Percentiles rank a stretch among this genome's conserved stretches.
Evolutionary conservation across 371 early-diverging fungal species (phyloP).

Genomic region (Mucor mucedo): DNA sequence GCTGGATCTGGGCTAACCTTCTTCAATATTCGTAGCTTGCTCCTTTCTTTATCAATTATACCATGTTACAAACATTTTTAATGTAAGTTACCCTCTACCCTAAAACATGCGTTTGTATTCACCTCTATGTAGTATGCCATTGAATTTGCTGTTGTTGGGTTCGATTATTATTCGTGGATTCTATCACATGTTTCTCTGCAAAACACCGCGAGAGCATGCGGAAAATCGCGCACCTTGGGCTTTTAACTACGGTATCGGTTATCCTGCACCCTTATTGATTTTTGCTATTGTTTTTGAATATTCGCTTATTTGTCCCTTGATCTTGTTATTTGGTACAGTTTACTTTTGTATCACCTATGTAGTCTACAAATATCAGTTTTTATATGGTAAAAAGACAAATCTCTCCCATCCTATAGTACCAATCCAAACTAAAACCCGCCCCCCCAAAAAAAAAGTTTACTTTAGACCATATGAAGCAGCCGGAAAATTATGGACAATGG

Average conservation of each 20-base stretch:
- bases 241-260: constrained; percentile 66
- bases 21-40: constrained; percentile 48
- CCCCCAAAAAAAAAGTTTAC: constrained; percentile 61
- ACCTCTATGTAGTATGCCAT: constrained; percentile 49
- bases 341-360: constrained; percentile 82
- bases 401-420: too few species aligned
- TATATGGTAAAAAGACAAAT: constrained; percentile 61
- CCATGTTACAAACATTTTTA: constrained; percentile 69
- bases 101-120: background rate
- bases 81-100: constrained; percentile 34
- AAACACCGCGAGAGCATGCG: constrained; percentile 76
- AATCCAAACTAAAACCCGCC: background rate
- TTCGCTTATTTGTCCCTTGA: constrained; percentile 85
- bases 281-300: constrained; percentile 89
- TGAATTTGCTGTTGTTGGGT: constrained; percentile 70
- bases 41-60: constrained; percentile 83
- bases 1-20: background rate
- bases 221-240: constrained; percentile 61
- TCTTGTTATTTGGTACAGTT: constrained; percentile 76
- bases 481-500: constrained; percentile 80
- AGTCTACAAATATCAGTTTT: constrained; percentile 85
- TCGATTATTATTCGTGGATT: constrained; percentile 46
- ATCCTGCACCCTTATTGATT: constrained; percentile 73
- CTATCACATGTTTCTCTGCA: constrained; percentile 55
- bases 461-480: constrained; percentile 85